phyloP scores from a whole-genome alignment of 202 grass and related monocot species.

The Saccharum hybrid region DNA sequence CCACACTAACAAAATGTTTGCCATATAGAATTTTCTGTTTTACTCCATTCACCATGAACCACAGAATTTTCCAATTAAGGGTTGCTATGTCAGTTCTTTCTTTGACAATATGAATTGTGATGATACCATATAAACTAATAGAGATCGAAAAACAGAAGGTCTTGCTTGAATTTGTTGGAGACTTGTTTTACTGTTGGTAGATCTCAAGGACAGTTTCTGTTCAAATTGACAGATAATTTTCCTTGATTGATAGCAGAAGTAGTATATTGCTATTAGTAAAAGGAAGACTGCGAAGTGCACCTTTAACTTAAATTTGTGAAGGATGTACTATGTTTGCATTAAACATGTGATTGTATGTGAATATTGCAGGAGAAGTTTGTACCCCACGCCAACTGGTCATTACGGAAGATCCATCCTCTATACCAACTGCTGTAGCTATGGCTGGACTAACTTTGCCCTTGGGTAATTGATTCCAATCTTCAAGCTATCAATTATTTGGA shows the following conservation, averaged over 20 bases:
- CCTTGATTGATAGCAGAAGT: slow-evolving; percentile 3
- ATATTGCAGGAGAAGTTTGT: slow-evolving; percentile 70
- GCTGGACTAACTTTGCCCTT: slow-evolving; percentile 79
- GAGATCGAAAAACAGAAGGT: slow-evolving; percentile 19
- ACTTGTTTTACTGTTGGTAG: neutral
- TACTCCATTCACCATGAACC: slow-evolving; percentile 26
- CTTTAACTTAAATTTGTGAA: slow-evolving; percentile 15
- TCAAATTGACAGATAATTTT: neutral
- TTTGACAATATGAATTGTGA: neutral
- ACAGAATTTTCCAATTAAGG: slow-evolving; percentile 21
- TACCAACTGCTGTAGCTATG: slow-evolving; percentile 68
- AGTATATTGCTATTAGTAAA: slow-evolving; percentile 25
- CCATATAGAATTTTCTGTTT: neutral
- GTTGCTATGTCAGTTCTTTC: slow-evolving; percentile 10
- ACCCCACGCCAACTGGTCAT: slow-evolving; percentile 81
- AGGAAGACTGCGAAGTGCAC: slow-evolving; percentile 32
- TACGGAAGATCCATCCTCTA: slow-evolving; percentile 68
- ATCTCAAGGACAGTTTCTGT: slow-evolving; percentile 13
- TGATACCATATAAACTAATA: neutral
- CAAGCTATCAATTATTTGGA: slow-evolving; percentile 25
- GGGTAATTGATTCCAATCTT: slow-evolving; percentile 56
- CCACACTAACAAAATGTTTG: neutral
- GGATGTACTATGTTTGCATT: slow-evolving; percentile 16
- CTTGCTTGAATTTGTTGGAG: slow-evolving; percentile 16
- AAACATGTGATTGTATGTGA: slow-evolving; percentile 32